Base-by-base conservation (phyloP, 371 early-diverging fungal species). In the Mucor ambiguus region DNA sequence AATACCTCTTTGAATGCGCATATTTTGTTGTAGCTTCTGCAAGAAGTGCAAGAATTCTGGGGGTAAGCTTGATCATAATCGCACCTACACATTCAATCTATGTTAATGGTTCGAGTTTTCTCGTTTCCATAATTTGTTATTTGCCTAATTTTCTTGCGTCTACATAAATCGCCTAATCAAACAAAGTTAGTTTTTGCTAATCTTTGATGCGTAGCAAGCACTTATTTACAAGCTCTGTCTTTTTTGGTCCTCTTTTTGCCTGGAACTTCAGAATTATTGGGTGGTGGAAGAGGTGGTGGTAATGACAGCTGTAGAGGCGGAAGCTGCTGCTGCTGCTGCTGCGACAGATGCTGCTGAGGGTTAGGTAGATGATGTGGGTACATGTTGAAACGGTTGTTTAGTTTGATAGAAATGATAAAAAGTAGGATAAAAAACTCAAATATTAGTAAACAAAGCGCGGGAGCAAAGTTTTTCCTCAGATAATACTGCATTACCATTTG, bases 121-220 rank as follows among this genome's bases (percentile, higher is more conserved):
- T 22, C 11, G 37, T 30, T 6, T 1, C 14, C 33, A 37, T 1
- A 37, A 1, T 14, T 37, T 18, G n/a, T 20, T 44, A 20, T n/a
- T 44, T 64, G 69, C 73, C 73, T 66, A 35, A 66, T 73, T 56
- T 73, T 73, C n/a, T 73, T 72, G 11, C 68, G 62, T 61, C 73
- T 59, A 63, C 73, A 73, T 16, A 69, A 52, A 37, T 73, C 73
- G 28, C 73, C 73, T 73, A 52, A 30, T 7, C 2, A 24, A 58
- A 41, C 30, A 61, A 5, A 24, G 41, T 35, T 24, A 59, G 26
- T 41, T 32, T 46, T 29, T 18, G 0, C 6, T 41, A 14, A 22
- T 4, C 29, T 59, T 18, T 29, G 3, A 24, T 12, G 37, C 22
- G 4, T n/a, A 18, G 18, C 4, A 12, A 0, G 7, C 44, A 46